phyloP scores from a whole-genome alignment of 179 eudicot genomes.

The Actinidia polygama region DNA sequence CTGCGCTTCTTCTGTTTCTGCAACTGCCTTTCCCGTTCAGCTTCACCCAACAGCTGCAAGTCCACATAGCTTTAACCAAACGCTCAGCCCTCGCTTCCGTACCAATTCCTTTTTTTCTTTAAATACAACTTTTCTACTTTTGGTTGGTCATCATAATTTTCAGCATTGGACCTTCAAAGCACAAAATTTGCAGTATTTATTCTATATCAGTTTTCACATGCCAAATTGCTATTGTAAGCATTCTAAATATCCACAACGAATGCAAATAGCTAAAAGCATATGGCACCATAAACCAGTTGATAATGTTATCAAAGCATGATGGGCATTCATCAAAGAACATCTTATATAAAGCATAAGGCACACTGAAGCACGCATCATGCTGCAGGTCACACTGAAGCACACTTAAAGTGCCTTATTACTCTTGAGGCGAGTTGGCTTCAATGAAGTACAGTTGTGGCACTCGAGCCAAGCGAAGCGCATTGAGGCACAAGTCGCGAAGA shows the following conservation, averaged over 20 bases:
- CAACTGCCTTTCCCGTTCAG: constrained; percentile 75
- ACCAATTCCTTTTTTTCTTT: constrained; percentile 91
- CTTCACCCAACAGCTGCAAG: constrained; percentile 66
- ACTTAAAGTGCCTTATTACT: too few relatives aligned
- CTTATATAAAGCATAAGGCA: background rate
- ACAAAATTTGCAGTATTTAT: constrained; percentile 5
- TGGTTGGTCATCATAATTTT: constrained; percentile 61
- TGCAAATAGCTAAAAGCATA: constrained; percentile 3
- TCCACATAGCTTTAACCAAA: constrained; percentile 76
- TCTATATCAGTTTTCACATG: background rate
- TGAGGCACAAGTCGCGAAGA: too few relatives aligned
- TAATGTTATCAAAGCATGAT: background rate
- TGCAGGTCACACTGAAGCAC: too few relatives aligned
- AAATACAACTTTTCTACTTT: constrained; percentile 70
- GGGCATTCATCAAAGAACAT: too few relatives aligned
- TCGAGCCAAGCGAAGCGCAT: too few relatives aligned
- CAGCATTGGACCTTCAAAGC: constrained; percentile 58
- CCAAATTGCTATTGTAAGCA: background rate
- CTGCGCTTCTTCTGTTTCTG: constrained; percentile 89
- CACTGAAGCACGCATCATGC: too few relatives aligned
- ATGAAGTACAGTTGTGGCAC: too few relatives aligned
- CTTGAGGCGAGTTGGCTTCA: too few relatives aligned
- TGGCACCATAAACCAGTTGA: constrained; percentile 3
- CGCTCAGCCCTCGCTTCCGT: constrained; percentile 92
- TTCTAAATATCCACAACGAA: background rate